These are phyloP conservation scores for Kazachstania martiniae DNA, from an alignment of 805 yeast genomes.

Conservation along the genomic window DNA sequence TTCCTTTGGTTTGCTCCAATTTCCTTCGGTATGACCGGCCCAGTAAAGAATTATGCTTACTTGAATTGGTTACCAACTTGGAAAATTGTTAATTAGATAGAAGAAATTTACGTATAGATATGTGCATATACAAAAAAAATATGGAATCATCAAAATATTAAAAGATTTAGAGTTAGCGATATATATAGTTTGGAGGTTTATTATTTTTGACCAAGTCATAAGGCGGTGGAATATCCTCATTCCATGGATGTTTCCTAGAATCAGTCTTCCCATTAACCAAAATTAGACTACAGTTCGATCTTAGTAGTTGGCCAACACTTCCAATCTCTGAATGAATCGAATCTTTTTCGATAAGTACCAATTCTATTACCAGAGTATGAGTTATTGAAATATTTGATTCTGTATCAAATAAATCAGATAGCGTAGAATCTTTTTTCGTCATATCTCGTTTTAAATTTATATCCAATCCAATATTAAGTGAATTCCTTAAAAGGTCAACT, in stretches of 20 bases:
- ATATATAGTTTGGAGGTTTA: background rate
- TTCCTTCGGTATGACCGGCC: slow-evolving; percentile 56
- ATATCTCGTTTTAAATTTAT: too few species aligned
- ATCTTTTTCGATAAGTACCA: too few species aligned
- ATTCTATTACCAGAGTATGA: too few species aligned
- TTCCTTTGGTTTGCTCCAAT: slow-evolving; percentile 55
- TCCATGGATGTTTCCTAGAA: background rate
- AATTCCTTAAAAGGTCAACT: too few species aligned
- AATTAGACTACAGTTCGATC: background rate
- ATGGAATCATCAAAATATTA: too few species aligned
- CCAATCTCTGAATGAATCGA: too few species aligned
- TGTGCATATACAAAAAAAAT: background rate
- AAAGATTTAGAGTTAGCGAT: background rate
- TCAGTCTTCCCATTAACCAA: slow-evolving; percentile 1
- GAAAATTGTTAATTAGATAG: slow-evolving; percentile 28
- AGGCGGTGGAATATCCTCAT: slow-evolving; percentile 2
- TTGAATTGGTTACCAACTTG: slow-evolving; percentile 41
- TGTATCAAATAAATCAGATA: too few species aligned
- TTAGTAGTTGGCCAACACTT: slow-evolving; percentile 1
- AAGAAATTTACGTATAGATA: background rate
- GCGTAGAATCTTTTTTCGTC: too few species aligned
- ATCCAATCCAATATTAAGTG: too few species aligned
- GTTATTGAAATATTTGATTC: too few species aligned
- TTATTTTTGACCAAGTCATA: background rate
- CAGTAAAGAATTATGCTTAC: slow-evolving; percentile 30